Conservation (phyloP, 768 basidiomycete genomes). For the Lentinula detonsa region DNA sequence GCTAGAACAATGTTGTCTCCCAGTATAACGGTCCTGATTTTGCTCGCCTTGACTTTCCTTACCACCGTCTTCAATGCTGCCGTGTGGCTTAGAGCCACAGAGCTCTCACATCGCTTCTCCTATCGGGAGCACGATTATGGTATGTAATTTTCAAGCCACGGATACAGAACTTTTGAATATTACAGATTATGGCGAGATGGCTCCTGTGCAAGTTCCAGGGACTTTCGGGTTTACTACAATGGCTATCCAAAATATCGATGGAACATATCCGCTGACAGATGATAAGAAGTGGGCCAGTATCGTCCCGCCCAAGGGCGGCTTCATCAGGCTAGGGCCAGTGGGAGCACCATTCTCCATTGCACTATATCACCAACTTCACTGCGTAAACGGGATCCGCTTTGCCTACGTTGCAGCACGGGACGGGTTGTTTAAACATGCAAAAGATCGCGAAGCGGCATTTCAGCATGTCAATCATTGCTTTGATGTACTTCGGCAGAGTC, state of each 20-base stretch:
- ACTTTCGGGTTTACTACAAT: neutral
- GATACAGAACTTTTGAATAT: neutral
- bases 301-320: constrained; percentile 9
- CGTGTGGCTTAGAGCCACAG: neutral
- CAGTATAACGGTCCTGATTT: neutral
- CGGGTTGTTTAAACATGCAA: constrained; percentile 8
- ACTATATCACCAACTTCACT: constrained; percentile 25
- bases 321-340: constrained; percentile 14
- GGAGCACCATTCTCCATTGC: constrained; percentile 18
- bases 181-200: neutral
- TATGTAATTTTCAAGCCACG: neutral
- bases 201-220: neutral
- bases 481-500: constrained; percentile 11
- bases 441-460: constrained; percentile 6
- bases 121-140: neutral
- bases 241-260: neutral
- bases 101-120: neutral
- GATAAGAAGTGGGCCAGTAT: constrained; percentile 9
- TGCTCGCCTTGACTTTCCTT: neutral
- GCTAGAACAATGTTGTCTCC: neutral
- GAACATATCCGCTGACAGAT: constrained; percentile 6
- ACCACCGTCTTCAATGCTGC: neutral
- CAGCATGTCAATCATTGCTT: constrained; percentile 13
- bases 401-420: constrained; percentile 11
- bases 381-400: constrained; percentile 18